Evolutionary conservation across 495 filamentous ascomycete species (phyloP).

Genomic region (Aspergillus heteromorphus): DNA sequence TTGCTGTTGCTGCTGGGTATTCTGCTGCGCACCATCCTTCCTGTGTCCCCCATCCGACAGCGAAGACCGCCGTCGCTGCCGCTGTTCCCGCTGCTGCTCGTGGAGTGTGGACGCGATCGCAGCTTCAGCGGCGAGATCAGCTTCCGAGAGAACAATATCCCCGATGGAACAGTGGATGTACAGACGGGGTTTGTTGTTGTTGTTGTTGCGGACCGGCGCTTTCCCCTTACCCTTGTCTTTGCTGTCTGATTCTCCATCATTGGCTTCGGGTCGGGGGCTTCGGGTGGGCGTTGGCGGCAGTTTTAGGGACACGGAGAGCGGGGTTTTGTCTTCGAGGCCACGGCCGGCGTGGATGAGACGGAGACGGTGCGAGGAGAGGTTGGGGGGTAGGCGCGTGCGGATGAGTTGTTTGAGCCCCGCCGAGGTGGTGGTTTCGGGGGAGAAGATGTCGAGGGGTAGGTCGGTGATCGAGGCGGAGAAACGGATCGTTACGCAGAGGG

Average conservation of each 20-base stretch:
- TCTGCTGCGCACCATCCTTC: neutral
- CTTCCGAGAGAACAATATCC: slow-evolving; percentile 51
- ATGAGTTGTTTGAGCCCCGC: slow-evolving; percentile 76
- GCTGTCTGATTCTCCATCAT: too few relatives aligned
- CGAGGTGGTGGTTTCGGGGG: slow-evolving; percentile 61
- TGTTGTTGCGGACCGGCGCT: slow-evolving; percentile 45
- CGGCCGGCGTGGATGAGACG: slow-evolving; percentile 86
- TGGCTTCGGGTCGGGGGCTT: slow-evolving; percentile 17
- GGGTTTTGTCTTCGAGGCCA: slow-evolving; percentile 66
- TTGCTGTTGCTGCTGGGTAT: neutral
- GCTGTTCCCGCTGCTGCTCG: neutral
- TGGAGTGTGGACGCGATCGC: slow-evolving; percentile 35
- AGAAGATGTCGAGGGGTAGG: slow-evolving; percentile 67
- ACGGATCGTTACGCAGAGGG: slow-evolving; percentile 72
- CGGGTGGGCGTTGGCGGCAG: slow-evolving; percentile 49
- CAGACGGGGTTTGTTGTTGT: slow-evolving; percentile 47
- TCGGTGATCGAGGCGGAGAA: slow-evolving; percentile 83
- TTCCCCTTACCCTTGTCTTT: slow-evolving; percentile 52
- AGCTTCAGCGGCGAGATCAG: slow-evolving; percentile 67
- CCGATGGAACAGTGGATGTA: slow-evolving; percentile 92
- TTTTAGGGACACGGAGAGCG: slow-evolving; percentile 60
- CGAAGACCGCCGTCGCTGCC: neutral
- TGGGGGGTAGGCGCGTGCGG: slow-evolving; percentile 60
- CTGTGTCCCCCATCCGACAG: neutral
- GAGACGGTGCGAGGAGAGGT: slow-evolving; percentile 59